These are phyloP conservation scores for Metschnikowia bowlesiae DNA, from an alignment of 805 yeast genomes.

Conservation along the genomic window DNA sequence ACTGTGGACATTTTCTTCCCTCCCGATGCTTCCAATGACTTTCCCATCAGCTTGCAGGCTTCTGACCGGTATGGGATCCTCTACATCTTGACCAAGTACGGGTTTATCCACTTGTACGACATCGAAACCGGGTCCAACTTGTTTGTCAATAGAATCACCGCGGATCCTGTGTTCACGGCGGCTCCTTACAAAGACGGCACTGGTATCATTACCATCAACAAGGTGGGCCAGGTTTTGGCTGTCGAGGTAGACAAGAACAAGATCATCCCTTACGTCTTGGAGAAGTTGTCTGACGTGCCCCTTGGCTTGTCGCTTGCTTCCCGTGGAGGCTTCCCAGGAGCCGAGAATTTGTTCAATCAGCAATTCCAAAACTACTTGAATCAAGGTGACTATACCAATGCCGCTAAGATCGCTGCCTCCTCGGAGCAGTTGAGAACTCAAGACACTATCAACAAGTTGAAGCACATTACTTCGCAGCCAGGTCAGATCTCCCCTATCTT, in stretches of 20 bases:
- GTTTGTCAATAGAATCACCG: conserved; percentile 93
- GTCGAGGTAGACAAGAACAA: conserved; percentile 83
- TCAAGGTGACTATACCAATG: conserved; percentile 83
- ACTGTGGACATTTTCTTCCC: conserved; percentile 94
- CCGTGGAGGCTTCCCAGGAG: conserved; percentile 96
- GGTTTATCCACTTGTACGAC: conserved; percentile 94
- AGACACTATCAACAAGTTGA: conserved; percentile 88
- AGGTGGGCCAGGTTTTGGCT: conserved; percentile 90
- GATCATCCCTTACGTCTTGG: conserved; percentile 83
- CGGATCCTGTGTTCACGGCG: conserved; percentile 92
- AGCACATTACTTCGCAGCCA: conserved; percentile 84
- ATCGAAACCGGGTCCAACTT: conserved; percentile 87
- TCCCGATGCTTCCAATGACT: conserved; percentile 91
- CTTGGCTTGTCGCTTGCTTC: conserved; percentile 86
- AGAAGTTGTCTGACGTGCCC: conserved; percentile 78
- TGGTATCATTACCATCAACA: conserved; percentile 91
- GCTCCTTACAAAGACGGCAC: conserved; percentile 62
- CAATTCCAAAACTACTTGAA: conserved; percentile 84
- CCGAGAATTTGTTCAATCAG: conserved; percentile 84
- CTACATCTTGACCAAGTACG: conserved; percentile 89
- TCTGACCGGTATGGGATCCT: conserved; percentile 82
- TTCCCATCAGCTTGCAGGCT: conserved; percentile 90
- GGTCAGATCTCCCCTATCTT: conserved; percentile 93
- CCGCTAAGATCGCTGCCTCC: conserved; percentile 96
- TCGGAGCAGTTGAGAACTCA: conserved; percentile 91